Evolutionary conservation across 2,329 filamentous ascomycete genomes (phyloP).

Genomic region (Periconia sp.): DNA sequence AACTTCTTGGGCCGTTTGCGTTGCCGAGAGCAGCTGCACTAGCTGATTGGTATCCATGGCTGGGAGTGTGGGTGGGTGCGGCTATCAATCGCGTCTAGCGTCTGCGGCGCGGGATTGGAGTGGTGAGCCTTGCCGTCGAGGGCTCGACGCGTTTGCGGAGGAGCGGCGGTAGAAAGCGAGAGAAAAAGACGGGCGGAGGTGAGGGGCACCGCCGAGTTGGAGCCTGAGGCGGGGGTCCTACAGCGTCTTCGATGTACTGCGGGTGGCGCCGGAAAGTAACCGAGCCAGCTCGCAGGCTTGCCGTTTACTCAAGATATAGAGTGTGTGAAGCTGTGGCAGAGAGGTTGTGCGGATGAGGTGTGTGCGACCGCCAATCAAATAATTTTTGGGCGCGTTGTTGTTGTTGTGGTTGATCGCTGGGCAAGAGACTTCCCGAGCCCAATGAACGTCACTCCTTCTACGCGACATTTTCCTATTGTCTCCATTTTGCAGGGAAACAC

Average conservation of each 20-base stretch:
- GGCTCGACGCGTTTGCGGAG: slow-evolving; percentile 12
- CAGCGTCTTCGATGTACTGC: too few species aligned
- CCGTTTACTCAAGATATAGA: too few species aligned
- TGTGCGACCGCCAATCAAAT: slow-evolving; percentile 5
- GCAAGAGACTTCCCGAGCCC: slow-evolving; percentile 5
- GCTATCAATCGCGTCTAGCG: slow-evolving; percentile 10
- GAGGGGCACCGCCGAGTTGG: slow-evolving; percentile 7
- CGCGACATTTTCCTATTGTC: too few species aligned
- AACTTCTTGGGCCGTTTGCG: slow-evolving; percentile 76
- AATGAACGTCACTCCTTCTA: not conserved
- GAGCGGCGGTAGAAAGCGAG: slow-evolving; percentile 8
- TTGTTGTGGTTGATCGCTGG: too few species aligned
- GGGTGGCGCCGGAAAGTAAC: too few species aligned
- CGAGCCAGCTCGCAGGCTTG: too few species aligned
- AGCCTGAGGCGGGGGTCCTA: not conserved
- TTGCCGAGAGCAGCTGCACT: slow-evolving; percentile 84
- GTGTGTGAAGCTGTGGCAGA: too few species aligned
- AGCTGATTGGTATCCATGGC: slow-evolving; percentile 93
- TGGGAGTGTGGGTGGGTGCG: slow-evolving; percentile 10
- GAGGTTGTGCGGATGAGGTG: not conserved
- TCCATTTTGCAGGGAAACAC: too few species aligned
- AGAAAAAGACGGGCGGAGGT: slow-evolving; percentile 6
- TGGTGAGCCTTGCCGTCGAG: too few species aligned
- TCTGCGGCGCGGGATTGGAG: slow-evolving; percentile 2
- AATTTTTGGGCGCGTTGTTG: slow-evolving; percentile 8